Conservation (phyloP, 805 yeast species). For the Wickerhamiella occidentalis region DNA sequence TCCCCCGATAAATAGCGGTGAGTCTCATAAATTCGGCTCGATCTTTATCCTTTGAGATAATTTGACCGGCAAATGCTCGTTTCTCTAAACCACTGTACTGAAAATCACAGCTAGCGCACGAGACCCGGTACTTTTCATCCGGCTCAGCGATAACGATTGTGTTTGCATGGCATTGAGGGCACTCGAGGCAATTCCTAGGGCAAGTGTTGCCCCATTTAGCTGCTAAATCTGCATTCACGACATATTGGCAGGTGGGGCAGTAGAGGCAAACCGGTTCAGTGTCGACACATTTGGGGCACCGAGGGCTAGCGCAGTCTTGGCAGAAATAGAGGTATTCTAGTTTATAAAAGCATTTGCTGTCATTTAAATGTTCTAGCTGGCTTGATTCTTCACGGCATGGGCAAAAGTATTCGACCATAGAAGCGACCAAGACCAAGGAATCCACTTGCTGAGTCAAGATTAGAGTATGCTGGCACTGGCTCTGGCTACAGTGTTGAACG, state of each 20-base stretch:
- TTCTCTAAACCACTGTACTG: conserved; percentile 13
- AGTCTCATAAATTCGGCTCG: conserved; percentile 6
- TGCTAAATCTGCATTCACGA: conserved; percentile 23
- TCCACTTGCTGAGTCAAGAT: background rate
- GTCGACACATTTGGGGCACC: conserved; percentile 30
- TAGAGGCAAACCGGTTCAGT: conserved; percentile 27
- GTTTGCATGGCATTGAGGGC: conserved; percentile 26
- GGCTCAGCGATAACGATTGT: conserved; percentile 12
- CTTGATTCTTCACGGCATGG: conserved; percentile 12
- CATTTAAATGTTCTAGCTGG: conserved; percentile 20
- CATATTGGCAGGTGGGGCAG: conserved; percentile 30
- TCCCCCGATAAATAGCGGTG: background rate
- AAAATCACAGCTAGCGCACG: conserved; percentile 23
- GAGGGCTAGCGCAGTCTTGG: conserved; percentile 26
- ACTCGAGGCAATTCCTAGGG: conserved; percentile 27
- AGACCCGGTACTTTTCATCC: conserved; percentile 12
- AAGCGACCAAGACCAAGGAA: too few species aligned
- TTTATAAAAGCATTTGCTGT: conserved; percentile 19
- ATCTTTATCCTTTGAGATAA: background rate
- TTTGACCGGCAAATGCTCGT: conserved; percentile 13
- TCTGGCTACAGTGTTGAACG: background rate
- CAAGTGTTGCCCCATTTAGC: conserved; percentile 23
- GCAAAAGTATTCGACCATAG: conserved; percentile 12
- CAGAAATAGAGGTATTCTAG: conserved; percentile 29
- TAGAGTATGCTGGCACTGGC: conserved; percentile 3